Percentiles rank a stretch among this genome's conserved stretches.
Evolutionary conservation across 495 filamentous ascomycete genomes (phyloP).

Genomic region (Cercophora samala): DNA sequence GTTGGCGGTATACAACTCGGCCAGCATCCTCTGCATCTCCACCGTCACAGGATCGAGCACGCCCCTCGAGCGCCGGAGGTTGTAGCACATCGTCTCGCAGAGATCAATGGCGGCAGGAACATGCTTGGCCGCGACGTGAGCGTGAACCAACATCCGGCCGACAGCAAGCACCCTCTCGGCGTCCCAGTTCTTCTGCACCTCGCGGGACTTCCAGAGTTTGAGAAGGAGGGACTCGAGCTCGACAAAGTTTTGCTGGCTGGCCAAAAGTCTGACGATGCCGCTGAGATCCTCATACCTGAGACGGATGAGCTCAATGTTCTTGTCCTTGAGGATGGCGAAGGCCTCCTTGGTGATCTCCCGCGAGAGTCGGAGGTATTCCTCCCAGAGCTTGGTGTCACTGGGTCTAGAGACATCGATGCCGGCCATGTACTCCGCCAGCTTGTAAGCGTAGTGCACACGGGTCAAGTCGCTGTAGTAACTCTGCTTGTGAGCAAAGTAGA

Average conservation of each 20-base stretch:
- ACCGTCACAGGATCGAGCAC: slow-evolving; percentile 53
- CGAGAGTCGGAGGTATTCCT: slow-evolving; percentile 53
- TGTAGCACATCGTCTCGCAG: slow-evolving; percentile 61
- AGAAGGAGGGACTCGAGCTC: slow-evolving; percentile 58
- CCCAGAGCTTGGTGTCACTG: slow-evolving; percentile 40
- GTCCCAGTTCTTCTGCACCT: slow-evolving; percentile 58
- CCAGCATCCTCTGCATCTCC: slow-evolving; percentile 55
- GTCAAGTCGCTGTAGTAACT: slow-evolving; percentile 48
- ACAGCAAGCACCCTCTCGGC: slow-evolving; percentile 52
- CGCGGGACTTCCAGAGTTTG: slow-evolving; percentile 58
- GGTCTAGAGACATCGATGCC: slow-evolving; percentile 45
- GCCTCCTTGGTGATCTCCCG: slow-evolving; percentile 51
- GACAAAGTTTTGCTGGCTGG: slow-evolving; percentile 56
- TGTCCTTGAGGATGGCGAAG: slow-evolving; percentile 47
- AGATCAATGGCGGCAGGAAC: slow-evolving; percentile 48
- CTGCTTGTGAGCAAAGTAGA: slow-evolving; percentile 56
- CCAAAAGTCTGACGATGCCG: slow-evolving; percentile 54
- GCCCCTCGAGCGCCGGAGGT: slow-evolving; percentile 57
- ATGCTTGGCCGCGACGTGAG: slow-evolving; percentile 49
- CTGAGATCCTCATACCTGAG: slow-evolving; percentile 52
- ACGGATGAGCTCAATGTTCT: slow-evolving; percentile 52
- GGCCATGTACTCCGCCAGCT: slow-evolving; percentile 53
- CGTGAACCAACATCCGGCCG: slow-evolving; percentile 56
- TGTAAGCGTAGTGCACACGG: slow-evolving; percentile 52
- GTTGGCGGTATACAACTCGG: slow-evolving; percentile 50